Base-by-base conservation (phyloP, 495 filamentous ascomycete genomes). In the Geoglossum glabrum region DNA sequence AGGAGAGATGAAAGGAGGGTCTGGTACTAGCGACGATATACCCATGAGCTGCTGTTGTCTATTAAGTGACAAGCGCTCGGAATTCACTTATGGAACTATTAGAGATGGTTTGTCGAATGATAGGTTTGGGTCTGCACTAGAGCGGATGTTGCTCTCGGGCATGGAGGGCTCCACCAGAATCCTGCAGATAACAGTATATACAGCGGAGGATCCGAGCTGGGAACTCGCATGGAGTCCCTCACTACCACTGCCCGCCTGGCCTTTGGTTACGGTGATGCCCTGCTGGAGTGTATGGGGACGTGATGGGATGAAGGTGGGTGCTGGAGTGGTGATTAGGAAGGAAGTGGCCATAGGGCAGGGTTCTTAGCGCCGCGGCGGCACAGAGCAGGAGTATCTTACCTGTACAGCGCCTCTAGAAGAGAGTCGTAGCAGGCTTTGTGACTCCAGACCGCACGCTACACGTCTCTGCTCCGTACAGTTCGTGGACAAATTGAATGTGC, bases 321-420 rank as follows among this genome's bases (percentile, higher is more conserved):
- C 56, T 17, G 56, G 56, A n/a, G 25, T 58, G 1, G 56, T 49
- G 6, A 25, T 58, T n/a, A 56, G 38, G 54, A 52, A 26, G 10
- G 49, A 52, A 19, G 11, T 5, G 25, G 36, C 11, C 31, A 34
- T 5, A 34, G 36, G 36, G 3, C 5, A 40, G 11, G 17, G 36
- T 34, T 11, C 11, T 34, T 34, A 40, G 36, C 11, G 36, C 11
- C n/a, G n/a, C n/a, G n/a, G n/a, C n/a, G n/a, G n/a, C n/a, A n/a
- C n/a, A n/a, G n/a, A n/a, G n/a, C n/a, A n/a, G n/a, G n/a, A n/a
- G n/a, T n/a, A n/a, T n/a, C n/a, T n/a, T n/a, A n/a, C n/a, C n/a
- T n/a, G n/a, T n/a, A n/a, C n/a, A n/a, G n/a, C n/a, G n/a, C n/a
- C n/a, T n/a, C n/a, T n/a, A n/a, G n/a, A n/a, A n/a, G n/a, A n/a